Base-by-base conservation (phyloP, 805 yeast species). In the Zygoascus ofunaensis region DNA sequence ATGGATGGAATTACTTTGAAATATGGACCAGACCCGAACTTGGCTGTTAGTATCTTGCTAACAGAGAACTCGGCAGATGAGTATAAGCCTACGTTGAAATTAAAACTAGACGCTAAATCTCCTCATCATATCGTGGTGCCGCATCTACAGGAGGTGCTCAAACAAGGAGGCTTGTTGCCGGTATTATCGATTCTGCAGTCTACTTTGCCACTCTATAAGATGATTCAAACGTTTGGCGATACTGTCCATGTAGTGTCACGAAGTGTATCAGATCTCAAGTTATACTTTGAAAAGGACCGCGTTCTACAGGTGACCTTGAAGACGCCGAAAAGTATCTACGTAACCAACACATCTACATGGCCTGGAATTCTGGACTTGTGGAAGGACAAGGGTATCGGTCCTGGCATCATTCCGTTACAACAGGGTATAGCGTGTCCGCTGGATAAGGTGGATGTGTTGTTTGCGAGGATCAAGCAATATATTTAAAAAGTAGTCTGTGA, bases 101-200 rank as follows among this genome's bases (percentile, higher is more conserved):
- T 61, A 24, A 37, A 43, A 14, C 47, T 62, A 34, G 44, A 48
- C 32, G 38, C 33, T 4, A 23, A 39, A 14, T 56, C 49, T 34
- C 65, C 65, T 12, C 63, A 60, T 38, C 37, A 43, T 3, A 32
- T 52, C 18, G 55, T 62, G n/a, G 52, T 44, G 36, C 51, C 50
- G 33, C 50, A 52, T 26, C 41, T 61, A 26, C 59, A 60, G 37
- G 52, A 52, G 21, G 45, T 58, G n/a, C 50, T 61, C 24, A 49
- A 50, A 21, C 39, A 37, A 21, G 48, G 49, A 17, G 64, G 65
- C 2, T 46, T 61, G 37, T 41, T 43, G 22, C 47, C 58, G 17
- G 53, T 61, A 12, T 44, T 61, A 3, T 51, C 53, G 45, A 34
- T 60, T 28, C 49, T 62, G 10, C 49, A 50, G n/a, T 50, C 50